Percentiles rank a stretch among this genome's conserved stretches.
These are phyloP conservation scores for Flaveria robusta DNA, from an alignment of 129 eudicot genomes.

Conservation along the genomic window DNA sequence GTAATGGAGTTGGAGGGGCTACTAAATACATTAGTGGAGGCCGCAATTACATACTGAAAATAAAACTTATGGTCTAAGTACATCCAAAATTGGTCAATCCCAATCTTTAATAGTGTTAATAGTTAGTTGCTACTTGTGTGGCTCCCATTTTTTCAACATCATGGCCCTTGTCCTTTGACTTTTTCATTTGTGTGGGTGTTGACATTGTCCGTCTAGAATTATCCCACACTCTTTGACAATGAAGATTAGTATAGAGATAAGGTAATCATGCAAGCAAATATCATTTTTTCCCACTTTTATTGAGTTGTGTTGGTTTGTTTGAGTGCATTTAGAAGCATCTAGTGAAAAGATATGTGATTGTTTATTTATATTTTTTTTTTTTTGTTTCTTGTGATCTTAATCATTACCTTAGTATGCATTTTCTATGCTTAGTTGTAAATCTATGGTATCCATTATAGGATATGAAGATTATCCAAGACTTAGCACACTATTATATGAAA, in stretches of 20 bases:
- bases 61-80: constrained; percentile 32
- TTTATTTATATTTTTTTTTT: not conserved
- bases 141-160: constrained; percentile 36
- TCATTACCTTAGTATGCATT: not conserved
- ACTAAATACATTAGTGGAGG: constrained; percentile 32
- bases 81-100: constrained; percentile 22
- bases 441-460: not conserved
- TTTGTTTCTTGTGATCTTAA: not conserved
- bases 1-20: constrained; percentile 30
- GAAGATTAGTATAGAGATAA: constrained; percentile 31
- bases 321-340: not conserved
- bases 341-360: constrained; percentile 5
- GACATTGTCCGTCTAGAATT: constrained; percentile 25
- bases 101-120: constrained; percentile 29
- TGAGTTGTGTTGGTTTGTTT: not conserved
- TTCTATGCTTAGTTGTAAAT: not conserved
- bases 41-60: constrained; percentile 22
- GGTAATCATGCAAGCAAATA: constrained; percentile 25
- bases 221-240: not conserved
- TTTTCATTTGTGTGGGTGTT: constrained; percentile 34
- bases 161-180: constrained; percentile 27
- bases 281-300: not conserved
- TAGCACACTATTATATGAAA: not conserved
- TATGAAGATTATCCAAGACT: not conserved
- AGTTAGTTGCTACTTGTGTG: constrained; percentile 29